Evolutionary conservation across 768 basidiomycete genomes (phyloP).

Genomic region (Mycena leptocephala): DNA sequence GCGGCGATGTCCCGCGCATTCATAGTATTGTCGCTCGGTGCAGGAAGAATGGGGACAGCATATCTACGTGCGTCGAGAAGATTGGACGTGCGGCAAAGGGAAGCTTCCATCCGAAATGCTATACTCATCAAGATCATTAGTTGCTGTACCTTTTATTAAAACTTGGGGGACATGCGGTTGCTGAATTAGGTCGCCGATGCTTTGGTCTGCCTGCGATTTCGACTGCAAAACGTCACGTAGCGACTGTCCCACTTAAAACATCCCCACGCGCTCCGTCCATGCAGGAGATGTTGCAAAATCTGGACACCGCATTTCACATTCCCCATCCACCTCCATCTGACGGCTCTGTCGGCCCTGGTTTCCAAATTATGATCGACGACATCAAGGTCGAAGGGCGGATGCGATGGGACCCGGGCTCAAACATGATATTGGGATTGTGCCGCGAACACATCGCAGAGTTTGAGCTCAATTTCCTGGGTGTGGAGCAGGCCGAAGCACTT

Average conservation of each 20-base stretch:
- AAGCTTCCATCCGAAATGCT: too few species aligned
- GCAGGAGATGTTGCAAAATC: background rate
- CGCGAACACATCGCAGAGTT: too few species aligned
- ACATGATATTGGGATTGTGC: too few species aligned
- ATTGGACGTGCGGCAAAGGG: background rate
- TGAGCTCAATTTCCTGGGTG: too few species aligned
- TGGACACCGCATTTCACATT: background rate
- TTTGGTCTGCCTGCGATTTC: background rate
- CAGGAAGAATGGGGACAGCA: background rate
- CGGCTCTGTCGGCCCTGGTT: background rate
- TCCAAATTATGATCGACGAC: conserved; percentile 1
- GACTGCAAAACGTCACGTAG: background rate
- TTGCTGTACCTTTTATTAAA: background rate
- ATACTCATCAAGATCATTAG: background rate
- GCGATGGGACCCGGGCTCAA: background rate
- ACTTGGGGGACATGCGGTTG: background rate
- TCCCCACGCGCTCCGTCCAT: background rate
- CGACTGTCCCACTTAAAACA: too few species aligned
- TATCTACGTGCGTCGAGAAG: background rate
- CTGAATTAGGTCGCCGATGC: background rate
- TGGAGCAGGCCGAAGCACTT: too few species aligned
- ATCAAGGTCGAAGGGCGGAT: background rate
- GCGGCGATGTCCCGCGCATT: background rate
- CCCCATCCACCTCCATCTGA: background rate
- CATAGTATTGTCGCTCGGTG: background rate